Conservation (phyloP, 768 basidiomycete species). For the Phanerodontia chrysosporium region DNA sequence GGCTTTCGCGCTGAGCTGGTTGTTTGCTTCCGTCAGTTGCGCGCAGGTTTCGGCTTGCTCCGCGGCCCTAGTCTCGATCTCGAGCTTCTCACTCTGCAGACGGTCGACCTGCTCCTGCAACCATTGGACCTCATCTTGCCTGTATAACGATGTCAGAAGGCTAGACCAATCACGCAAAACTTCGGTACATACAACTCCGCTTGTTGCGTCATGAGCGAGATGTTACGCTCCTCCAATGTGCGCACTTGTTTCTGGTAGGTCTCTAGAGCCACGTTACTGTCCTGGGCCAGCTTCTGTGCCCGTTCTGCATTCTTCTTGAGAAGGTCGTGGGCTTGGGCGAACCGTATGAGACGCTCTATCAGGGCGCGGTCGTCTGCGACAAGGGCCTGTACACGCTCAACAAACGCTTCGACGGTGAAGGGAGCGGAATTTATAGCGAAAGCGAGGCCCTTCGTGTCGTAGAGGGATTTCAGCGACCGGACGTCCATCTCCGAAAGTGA, state of each 20-base stretch:
- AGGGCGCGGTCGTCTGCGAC: slow-evolving; percentile 79
- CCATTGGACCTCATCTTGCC: slow-evolving; percentile 61
- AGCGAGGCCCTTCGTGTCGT: slow-evolving; percentile 37
- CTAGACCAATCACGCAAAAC: not conserved
- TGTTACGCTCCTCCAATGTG: slow-evolving; percentile 73
- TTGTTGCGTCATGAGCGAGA: slow-evolving; percentile 45
- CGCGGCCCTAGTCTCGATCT: slow-evolving; percentile 62
- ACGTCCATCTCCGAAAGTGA: slow-evolving; percentile 85
- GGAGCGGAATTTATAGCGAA: slow-evolving; percentile 12
- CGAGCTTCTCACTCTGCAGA: slow-evolving; percentile 55
- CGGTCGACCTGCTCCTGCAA: slow-evolving; percentile 62
- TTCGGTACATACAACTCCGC: slow-evolving; percentile 46
- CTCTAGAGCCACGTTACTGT: slow-evolving; percentile 73
- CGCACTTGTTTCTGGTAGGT: slow-evolving; percentile 89
- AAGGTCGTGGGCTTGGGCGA: slow-evolving; percentile 86
- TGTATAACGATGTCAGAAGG: slow-evolving; percentile 24
- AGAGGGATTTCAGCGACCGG: slow-evolving; percentile 78
- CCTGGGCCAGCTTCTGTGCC: slow-evolving; percentile 86
- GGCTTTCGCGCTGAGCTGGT: slow-evolving; percentile 66
- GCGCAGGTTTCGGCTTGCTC: slow-evolving; percentile 71
- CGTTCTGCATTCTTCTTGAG: slow-evolving; percentile 90
- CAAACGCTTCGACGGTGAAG: slow-evolving; percentile 76
- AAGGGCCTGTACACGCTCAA: slow-evolving; percentile 71
- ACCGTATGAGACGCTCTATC: slow-evolving; percentile 78
- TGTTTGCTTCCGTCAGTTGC: slow-evolving; percentile 77